Conservation (phyloP, 805 yeast species). For the Metschnikowia kunwiensis region DNA sequence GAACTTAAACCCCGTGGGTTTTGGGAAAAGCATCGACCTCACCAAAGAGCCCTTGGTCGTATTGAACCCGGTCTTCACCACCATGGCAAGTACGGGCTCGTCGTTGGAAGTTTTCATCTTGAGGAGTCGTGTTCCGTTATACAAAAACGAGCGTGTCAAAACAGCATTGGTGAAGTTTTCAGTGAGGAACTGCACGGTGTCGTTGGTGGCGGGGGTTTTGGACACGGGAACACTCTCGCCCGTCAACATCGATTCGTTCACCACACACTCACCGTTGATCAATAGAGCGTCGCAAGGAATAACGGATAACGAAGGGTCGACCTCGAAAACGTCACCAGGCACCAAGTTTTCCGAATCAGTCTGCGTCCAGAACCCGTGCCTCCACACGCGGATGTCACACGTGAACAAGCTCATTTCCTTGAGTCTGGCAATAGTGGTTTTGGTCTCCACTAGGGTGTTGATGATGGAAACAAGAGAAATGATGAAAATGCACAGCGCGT, state of each 20-base stretch:
- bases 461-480: conserved; percentile 79
- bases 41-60: conserved; percentile 94
- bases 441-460: conserved; percentile 85
- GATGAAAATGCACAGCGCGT: conserved; percentile 86
- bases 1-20: conserved; percentile 89
- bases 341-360: conserved; percentile 74
- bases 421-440: conserved; percentile 65
- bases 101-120: conserved; percentile 72
- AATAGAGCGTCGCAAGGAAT: conserved; percentile 90
- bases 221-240: conserved; percentile 98
- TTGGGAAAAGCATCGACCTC: conserved; percentile 95
- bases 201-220: conserved; percentile 64
- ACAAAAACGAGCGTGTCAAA: conserved; percentile 74
- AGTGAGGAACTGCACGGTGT: conserved; percentile 53
- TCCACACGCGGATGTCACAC: conserved; percentile 84
- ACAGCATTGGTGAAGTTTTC: conserved; percentile 61
- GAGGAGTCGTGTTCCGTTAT: conserved; percentile 85
- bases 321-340: conserved; percentile 94
- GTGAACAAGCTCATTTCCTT: conserved; percentile 68
- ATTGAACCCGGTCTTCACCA: conserved; percentile 84
- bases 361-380: conserved; percentile 92
- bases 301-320: conserved; percentile 70
- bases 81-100: conserved; percentile 83
- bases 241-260: conserved; percentile 97
- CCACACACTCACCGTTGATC: conserved; percentile 88